Evolutionary conservation across 2,329 filamentous ascomycete genomes (phyloP), one percentile per base, ranked within the genome.

Genomic region (Xylaria sp.): DNA sequence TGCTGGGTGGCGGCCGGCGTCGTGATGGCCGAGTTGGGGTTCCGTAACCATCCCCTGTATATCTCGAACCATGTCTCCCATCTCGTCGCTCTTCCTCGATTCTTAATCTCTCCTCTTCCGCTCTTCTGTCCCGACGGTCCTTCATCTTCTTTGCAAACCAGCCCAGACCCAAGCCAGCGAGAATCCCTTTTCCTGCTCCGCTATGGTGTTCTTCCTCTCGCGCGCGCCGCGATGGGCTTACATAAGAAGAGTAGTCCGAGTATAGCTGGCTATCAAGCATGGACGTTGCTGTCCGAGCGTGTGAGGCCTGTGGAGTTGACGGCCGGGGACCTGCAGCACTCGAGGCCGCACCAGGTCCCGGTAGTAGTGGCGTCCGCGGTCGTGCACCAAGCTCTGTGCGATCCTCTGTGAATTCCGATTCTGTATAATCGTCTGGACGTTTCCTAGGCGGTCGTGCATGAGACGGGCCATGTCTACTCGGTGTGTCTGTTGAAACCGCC

Each of bases 101-200:
- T 64, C 71, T 79, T 62, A 78, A 73, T 53, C 78, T 78, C 28
- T 81, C 78, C 67, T 85, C 78, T 73, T 89, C 82, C 9, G 47
- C 67, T 72, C 84, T 78, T 73, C 81, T 75, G 68, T 85, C 80
- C 73, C 81, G 73, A 69, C 87, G 77, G 75, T 87, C 82, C 68
- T 84, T 86, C 74, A 90, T 82, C 73, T 86, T 85, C 77, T 85
- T 89, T 6, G 86, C 85, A 50, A 93, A 78, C 79, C 89, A 91
- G 8, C 89, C 90, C 35, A 90, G 79, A 1, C 89, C 89, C 25
- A 92, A 76, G 1, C 88, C 81, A 8, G 85, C 87, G 52, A 89
- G 72, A 14, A 87, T 69, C 1, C 85, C 85, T 67, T 89, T 86
- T 21, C 82, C 83, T n/a, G 82, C 76, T 0, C 84, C 82, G 12